Evolutionary conservation across 495 filamentous ascomycete species (phyloP), one percentile per base, ranked within the genome.

Genomic region (Aspergillus bertholletiae): DNA sequence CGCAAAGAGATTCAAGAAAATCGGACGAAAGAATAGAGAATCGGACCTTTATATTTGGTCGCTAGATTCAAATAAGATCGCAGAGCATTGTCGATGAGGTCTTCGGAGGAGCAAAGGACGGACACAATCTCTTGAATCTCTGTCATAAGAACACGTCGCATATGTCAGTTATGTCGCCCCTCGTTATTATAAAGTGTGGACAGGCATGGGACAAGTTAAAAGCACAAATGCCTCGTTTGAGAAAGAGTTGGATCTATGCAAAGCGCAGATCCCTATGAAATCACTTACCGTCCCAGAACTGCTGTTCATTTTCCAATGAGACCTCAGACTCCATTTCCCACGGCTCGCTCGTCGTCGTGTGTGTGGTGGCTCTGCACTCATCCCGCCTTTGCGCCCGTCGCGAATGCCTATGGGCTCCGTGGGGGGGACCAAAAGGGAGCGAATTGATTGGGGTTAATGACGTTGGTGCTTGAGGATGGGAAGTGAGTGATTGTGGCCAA

Each of bases 231-330:
- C 39, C 2, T 5, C 22, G 39, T n/a, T n/a, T n/a, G n/a, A n/a
- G n/a, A n/a, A n/a, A n/a, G n/a, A n/a, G n/a, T n/a, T n/a, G n/a
- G n/a, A n/a, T n/a, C n/a, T n/a, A n/a, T n/a, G 24, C 15, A 39
- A 24, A 43, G 21, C 24, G 12, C 21, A 39, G 34, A 43, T 43
- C 39, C 7, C 22, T 8, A 43, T 43, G 34, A 35, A 44, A 26
- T 46, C 26, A 74, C 84, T 66, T 64, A 96, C 93, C 88, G 73
- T 84, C 76, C 94, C 94, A 97, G 75, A 97, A 94, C 73, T 96
- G 88, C 68, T 92, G 81, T 75, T 93, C 91, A 72, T 83, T 87
- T 71, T 96, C 90, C 66, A 89, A 84, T 61, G 78, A 81, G 59
- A 81, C 81, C 70, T 89, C 87, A 67, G 63, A 65, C 66, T 74